Percentiles rank a stretch among this genome's conserved stretches.
phyloP scores from a whole-genome alignment of 148 eudicot genomes.

The Diospyros kaki region DNA sequence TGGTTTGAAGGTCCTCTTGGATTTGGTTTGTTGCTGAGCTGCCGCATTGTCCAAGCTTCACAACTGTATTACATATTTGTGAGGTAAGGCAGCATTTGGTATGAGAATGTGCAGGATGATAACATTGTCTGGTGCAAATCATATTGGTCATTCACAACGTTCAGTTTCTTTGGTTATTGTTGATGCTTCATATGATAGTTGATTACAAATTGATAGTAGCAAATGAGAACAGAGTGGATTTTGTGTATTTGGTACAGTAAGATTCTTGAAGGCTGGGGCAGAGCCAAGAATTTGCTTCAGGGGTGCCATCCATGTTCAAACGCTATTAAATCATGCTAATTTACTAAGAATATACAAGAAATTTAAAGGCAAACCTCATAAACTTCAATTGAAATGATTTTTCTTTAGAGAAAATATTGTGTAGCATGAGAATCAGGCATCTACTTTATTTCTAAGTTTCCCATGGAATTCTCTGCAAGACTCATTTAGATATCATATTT shows the following conservation, averaged over 20 bases:
- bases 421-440: too few relatives aligned
- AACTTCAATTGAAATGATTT: too few relatives aligned
- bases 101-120: neutral
- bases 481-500: too few relatives aligned
- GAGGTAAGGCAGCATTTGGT: slow-evolving; percentile 45
- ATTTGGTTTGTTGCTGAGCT: slow-evolving; percentile 88
- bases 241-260: neutral
- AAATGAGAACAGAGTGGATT: neutral
- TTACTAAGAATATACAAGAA: too few relatives aligned
- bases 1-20: slow-evolving; percentile 96
- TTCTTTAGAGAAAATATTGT: too few relatives aligned
- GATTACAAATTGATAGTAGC: neutral
- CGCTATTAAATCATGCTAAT: too few relatives aligned
- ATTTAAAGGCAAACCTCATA: too few relatives aligned
- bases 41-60: slow-evolving; percentile 73
- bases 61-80: slow-evolving; percentile 83
- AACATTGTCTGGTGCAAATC: neutral
- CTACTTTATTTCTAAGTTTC: too few relatives aligned
- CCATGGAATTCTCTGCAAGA: too few relatives aligned
- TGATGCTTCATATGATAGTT: neutral
- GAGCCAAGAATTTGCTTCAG: too few relatives aligned
- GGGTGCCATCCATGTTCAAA: too few relatives aligned
- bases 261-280: neutral
- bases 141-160: neutral
- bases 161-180: neutral